A percentile compares a stretch with the other conserved stretches of the same genome.
These are phyloP conservation scores for Pyricularia grisea DNA, from an alignment of 2,329 filamentous ascomycete species.

Conservation along the genomic window DNA sequence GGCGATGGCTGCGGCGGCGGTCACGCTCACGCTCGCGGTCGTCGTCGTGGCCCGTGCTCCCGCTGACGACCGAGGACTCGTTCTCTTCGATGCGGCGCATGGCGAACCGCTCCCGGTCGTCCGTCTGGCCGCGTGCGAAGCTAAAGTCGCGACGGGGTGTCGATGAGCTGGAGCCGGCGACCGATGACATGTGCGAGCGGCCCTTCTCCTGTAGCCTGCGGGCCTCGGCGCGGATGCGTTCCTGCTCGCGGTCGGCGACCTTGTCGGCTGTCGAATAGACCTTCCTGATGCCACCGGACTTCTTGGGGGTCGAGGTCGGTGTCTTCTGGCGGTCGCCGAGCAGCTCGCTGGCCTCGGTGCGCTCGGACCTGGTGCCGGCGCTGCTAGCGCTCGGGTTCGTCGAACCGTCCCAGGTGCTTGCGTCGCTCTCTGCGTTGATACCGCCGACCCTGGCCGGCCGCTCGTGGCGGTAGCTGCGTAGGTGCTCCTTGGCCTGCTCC, in stretches of 20 bases:
- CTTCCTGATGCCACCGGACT: conserved; percentile 44
- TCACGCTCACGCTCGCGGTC: background rate
- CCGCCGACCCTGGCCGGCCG: conserved; percentile 80
- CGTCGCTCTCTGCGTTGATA: conserved; percentile 74
- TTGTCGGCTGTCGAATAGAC: conserved; percentile 52
- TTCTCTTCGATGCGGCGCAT: conserved; percentile 21
- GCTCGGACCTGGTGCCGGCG: conserved; percentile 11
- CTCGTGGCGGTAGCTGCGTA: conserved; percentile 79
- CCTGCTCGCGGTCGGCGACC: conserved; percentile 38
- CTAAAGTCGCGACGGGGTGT: conserved; percentile 38
- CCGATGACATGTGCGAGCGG: conserved; percentile 21
- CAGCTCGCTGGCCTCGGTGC: conserved; percentile 29
- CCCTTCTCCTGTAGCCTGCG: conserved; percentile 44
- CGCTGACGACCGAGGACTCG: conserved; percentile 12
- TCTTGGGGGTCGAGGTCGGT: conserved; percentile 45
- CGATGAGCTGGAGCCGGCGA: conserved; percentile 9
- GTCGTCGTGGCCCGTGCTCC: background rate
- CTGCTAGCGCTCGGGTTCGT: conserved; percentile 56
- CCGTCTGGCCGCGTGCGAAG: conserved; percentile 34
- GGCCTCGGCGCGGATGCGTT: conserved; percentile 48
- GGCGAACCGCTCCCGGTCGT: conserved; percentile 15
- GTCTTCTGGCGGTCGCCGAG: conserved; percentile 48
- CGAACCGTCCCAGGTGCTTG: conserved; percentile 67
- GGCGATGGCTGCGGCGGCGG: background rate
- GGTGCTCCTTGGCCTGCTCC: conserved; percentile 53